Percentiles rank a stretch among this genome's conserved stretches.
Conservation (phyloP, 2,329 filamentous ascomycete genomes). For the Penicillium italicum region DNA sequence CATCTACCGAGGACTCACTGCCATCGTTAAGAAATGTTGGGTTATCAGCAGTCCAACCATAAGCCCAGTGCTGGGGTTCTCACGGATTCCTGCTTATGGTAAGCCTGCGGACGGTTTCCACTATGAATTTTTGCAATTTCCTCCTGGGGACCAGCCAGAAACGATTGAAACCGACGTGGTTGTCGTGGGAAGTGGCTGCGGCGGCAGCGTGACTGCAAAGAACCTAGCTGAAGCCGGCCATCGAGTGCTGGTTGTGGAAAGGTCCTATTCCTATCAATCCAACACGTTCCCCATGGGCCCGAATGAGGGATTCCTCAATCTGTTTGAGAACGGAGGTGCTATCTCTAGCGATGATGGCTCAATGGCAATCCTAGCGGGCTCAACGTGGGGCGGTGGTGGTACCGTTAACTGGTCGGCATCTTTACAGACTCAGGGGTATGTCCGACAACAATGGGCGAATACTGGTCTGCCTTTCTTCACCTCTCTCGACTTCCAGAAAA, state of each 20-base stretch:
- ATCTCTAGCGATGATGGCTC: conserved; percentile 55
- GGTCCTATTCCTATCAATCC: conserved; percentile 71
- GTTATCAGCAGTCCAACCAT: conserved; percentile 51
- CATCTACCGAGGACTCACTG: conserved; percentile 49
- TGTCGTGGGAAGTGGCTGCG: conserved; percentile 82
- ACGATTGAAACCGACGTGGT: conserved; percentile 75
- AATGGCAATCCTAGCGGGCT: conserved; percentile 63
- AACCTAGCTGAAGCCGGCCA: conserved; percentile 73
- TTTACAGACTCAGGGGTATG: conserved; percentile 67
- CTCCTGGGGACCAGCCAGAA: conserved; percentile 52
- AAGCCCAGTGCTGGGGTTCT: conserved; percentile 51
- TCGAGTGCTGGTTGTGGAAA: conserved; percentile 75
- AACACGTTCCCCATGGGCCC: conserved; percentile 72
- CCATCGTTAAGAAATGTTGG: conserved; percentile 53
- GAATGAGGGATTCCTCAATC: conserved; percentile 54
- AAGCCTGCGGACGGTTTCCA: conserved; percentile 50
- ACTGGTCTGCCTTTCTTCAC: conserved; percentile 69
- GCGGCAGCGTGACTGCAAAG: conserved; percentile 77
- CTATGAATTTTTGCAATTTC: conserved; percentile 58
- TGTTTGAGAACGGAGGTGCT: conserved; percentile 67
- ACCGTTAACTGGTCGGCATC: conserved; percentile 79
- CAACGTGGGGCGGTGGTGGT: conserved; percentile 79
- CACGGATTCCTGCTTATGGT: conserved; percentile 53
- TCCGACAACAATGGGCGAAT: conserved; percentile 77
- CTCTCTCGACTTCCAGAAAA: conserved; percentile 69